These are phyloP conservation scores for Cercospora janseana DNA, from an alignment of 2,329 filamentous ascomycete genomes.

Conservation along the genomic window DNA sequence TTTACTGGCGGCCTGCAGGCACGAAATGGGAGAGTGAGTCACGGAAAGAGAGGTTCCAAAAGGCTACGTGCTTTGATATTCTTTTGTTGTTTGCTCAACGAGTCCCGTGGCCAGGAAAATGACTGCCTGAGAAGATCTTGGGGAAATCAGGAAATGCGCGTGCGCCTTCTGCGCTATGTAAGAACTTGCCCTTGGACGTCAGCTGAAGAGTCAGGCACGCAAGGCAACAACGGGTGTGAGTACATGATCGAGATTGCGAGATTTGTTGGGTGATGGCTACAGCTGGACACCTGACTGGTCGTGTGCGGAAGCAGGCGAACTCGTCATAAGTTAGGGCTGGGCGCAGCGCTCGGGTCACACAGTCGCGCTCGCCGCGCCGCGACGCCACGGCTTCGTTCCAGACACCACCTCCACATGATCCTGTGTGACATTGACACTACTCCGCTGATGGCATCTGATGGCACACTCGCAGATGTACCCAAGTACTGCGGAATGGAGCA, in stretches of 20 bases:
- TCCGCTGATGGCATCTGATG: neutral
- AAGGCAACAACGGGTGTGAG: constrained; percentile 11
- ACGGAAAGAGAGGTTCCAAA: constrained; percentile 13
- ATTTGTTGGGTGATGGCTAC: too few species aligned
- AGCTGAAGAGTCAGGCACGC: constrained; percentile 28
- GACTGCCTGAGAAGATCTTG: constrained; percentile 25
- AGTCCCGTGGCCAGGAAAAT: constrained; percentile 16
- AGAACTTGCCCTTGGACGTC: constrained; percentile 14
- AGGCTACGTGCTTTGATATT: constrained; percentile 1
- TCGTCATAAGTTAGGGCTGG: constrained; percentile 8
- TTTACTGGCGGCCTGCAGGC: constrained; percentile 20
- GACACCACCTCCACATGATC: neutral
- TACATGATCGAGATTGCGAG: constrained; percentile 13
- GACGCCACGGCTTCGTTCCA: neutral
- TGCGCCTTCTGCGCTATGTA: constrained; percentile 20
- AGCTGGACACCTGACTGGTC: constrained; percentile 20
- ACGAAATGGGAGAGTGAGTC: constrained; percentile 19
- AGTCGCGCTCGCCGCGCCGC: too few species aligned
- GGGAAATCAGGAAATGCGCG: constrained; percentile 7
- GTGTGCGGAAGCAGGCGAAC: constrained; percentile 12
- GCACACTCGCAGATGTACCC: neutral
- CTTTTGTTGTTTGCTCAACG: constrained; percentile 18
- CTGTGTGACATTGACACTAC: neutral
- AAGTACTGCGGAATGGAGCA: neutral
- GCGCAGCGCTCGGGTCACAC: neutral